These are phyloP conservation scores for Apiospora hydei DNA, from an alignment of 2,329 filamentous ascomycete species.

Conservation along the genomic window DNA sequence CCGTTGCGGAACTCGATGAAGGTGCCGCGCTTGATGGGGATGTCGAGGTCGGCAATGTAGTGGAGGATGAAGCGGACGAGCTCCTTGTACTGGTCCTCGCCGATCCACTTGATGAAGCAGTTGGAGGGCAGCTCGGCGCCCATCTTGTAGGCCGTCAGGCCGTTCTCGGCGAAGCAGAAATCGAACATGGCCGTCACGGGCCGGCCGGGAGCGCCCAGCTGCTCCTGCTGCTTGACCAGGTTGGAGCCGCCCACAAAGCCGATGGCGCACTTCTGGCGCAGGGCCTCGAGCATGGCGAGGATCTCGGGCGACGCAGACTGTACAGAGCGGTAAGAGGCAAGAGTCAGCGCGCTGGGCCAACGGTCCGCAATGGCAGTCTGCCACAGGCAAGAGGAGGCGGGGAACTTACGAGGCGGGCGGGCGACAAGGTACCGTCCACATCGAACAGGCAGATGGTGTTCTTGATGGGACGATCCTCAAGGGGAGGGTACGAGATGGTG, in stretches of 20 bases:
- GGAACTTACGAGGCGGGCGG: conserved; percentile 74
- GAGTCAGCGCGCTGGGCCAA: conserved; percentile 18
- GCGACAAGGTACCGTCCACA: conserved; percentile 91
- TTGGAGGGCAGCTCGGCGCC: conserved; percentile 78
- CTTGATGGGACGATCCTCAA: conserved; percentile 84
- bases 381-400: background rate
- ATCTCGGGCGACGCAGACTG: conserved; percentile 81
- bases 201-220: conserved; percentile 74
- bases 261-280: conserved; percentile 88
- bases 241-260: conserved; percentile 94
- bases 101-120: conserved; percentile 91
- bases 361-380: background rate
- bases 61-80: conserved; percentile 78
- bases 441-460: conserved; percentile 97
- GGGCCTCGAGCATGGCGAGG: conserved; percentile 77
- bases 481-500: conserved; percentile 59
- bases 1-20: conserved; percentile 91
- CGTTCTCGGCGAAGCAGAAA: conserved; percentile 98
- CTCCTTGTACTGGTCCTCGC: conserved; percentile 82
- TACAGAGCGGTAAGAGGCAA: conserved; percentile 6
- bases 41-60: conserved; percentile 84
- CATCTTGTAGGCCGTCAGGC: conserved; percentile 86
- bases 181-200: conserved; percentile 90
- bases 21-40: conserved; percentile 83
- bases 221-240: conserved; percentile 93